These are phyloP conservation scores for Nitzschia palea DNA, from an alignment of 108 stramenopile genomes.

Conservation along the genomic window DNA sequence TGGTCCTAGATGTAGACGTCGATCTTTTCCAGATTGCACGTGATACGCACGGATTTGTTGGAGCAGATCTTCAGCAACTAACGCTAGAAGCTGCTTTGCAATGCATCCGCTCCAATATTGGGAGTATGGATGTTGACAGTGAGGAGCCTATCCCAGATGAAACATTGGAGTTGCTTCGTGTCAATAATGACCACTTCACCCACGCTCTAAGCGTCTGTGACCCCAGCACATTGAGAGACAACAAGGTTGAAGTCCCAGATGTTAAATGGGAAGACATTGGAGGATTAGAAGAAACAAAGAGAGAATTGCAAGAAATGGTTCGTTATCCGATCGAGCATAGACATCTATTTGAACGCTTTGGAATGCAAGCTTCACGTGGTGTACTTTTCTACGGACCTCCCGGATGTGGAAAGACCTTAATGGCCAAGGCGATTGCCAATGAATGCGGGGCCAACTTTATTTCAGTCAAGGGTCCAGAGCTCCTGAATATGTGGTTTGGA, in stretches of 20 bases:
- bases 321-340: conserved; percentile 98
- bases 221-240: conserved; percentile 93
- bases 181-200: conserved; percentile 89
- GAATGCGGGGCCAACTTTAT: conserved; percentile 99
- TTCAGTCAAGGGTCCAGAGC: conserved; percentile 99
- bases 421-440: conserved; percentile 99
- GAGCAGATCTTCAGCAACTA: conserved; percentile 96
- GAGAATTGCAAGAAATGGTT: conserved; percentile 98
- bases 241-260: conserved; percentile 94
- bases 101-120: conserved; percentile 93
- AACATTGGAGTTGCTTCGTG: conserved; percentile 74
- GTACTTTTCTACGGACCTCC: conserved; percentile 99
- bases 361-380: conserved; percentile 95
- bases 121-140: conserved; percentile 77
- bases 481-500: conserved; percentile 99
- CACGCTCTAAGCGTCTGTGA: conserved; percentile 88
- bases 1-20: conserved; percentile 82
- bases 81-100: conserved; percentile 95
- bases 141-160: conserved; percentile 81
- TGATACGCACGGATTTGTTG: conserved; percentile 97
- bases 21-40: conserved; percentile 90
- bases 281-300: conserved; percentile 97
- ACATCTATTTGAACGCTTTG: conserved; percentile 95
- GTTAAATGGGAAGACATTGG: conserved; percentile 98
- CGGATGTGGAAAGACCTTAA: conserved; percentile 98